Base-by-base conservation (phyloP, 75 land plant genomes). In the Isoetes taiwanensis region DNA sequence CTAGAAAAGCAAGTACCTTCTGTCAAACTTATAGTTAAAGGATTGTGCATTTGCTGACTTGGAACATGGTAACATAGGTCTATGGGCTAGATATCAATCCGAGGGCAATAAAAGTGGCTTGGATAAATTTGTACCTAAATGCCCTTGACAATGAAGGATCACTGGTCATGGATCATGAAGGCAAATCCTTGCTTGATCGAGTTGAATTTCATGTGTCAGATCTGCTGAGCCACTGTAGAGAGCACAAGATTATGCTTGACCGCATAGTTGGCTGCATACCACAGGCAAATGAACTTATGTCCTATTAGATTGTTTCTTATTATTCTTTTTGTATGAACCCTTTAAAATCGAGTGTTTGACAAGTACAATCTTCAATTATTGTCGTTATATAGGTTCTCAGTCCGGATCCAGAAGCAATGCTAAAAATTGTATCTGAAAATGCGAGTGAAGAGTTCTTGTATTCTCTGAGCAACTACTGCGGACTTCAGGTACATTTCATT, bases 41-140 rank as follows among this genome's bases (percentile, higher is more conserved):
- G n/a, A n/a, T n/a, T n/a, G n/a, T n/a, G n/a, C n/a, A n/a, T n/a
- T n/a, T n/a, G n/a, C n/a, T n/a, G n/a, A n/a, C n/a, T n/a, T n/a
- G n/a, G 52, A 8, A 48, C 52, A 9, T 12, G 19, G n/a, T 32
- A 39, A 53, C 62, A 32, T 77, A 91, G 98, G 83, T 87, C 0
- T 84, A 87, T 69, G 98, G 98, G 29, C 83, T 93, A 61, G 98
- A 93, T 61, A 87, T 93, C 20, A 93, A 93, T 71, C 98, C 98
- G 20, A 71, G 98, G 63, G 98, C 98, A 35, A 75, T 93, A 39
- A 93, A 93, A 64, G 68, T 81, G 58, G 81, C 98, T 17, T 72
- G 95, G 88, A 87, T 91, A 58, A 91, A 84, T 66, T 65, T 93
- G 12, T 93, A 79, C 48, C 50, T 93, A 35, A 87, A 93, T 76